Evolutionary conservation across 2,329 filamentous ascomycete species (phyloP), one percentile per base, ranked within the genome.

Genomic region (Pseudocercospora musae): DNA sequence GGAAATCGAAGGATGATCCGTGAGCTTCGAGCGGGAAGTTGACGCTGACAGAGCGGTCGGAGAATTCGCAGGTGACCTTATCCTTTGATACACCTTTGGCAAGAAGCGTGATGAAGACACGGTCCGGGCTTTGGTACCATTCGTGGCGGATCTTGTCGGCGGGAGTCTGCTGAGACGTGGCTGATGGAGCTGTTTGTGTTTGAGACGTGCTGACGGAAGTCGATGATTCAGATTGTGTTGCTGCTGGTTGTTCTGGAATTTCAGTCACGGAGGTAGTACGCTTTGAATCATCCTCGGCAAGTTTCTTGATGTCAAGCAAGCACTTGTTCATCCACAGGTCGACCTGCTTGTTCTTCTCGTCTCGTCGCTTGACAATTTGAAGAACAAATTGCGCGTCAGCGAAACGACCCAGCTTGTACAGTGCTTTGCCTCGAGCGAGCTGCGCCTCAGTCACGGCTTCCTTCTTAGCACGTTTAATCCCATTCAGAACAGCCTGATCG

Each of bases 361-460:
- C 81, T 58, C 83, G 77, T 69, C 82, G 82, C 63, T 79, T 79
- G 46, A 87, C 81, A 29, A 82, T 76, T n/a, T 77, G 79, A 20
- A 93, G 86, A 66, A 93, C 85, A 68, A 87, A 84, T 62, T 88
- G 84, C 0, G 92, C 89, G 76, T 97, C 89, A 3, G 88, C 92
- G 69, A 87, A 91, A 58, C 85, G 83, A 33, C 85, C 85, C 44
- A 92, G 79, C 54, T 87, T 85, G 75, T 87, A 90, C 25, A 94
- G 81, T 10, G 89, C 84, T 11, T 96, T 85, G 4, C 86, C 90
- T 40, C 94, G 86, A 69, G 93, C 87, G 71, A 95, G 86, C 71
- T 97, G 91, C 1, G 91, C 89, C n/a, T 91, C 85, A 50, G 87
- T 82, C 75, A 97, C 91, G 29, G 89, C 83, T 67, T 91, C 86